A percentile compares a stretch with the other conserved stretches of the same genome.
Evolutionary conservation across 306 rosid species (phyloP).

Genomic region (Cucurbita ficifolia): DNA sequence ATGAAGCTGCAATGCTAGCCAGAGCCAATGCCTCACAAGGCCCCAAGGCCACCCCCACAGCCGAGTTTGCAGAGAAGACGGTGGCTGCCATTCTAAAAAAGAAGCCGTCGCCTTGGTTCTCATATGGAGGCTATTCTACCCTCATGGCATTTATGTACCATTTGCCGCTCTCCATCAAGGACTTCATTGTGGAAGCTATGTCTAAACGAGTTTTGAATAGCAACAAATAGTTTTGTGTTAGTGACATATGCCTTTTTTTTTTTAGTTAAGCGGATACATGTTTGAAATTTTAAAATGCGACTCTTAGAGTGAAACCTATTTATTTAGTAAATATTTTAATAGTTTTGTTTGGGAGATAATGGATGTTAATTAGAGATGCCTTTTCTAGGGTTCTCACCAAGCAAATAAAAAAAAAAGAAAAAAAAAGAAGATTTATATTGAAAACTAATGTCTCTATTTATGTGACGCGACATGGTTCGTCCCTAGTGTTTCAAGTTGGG

Average conservation of each 20-base stretch:
- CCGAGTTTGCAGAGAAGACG: conserved; percentile 56
- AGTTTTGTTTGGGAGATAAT: background rate
- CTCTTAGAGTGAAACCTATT: too few species aligned
- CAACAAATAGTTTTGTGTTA: background rate
- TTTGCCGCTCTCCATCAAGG: conserved; percentile 55
- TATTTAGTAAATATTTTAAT: background rate
- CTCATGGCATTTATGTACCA: conserved; percentile 47
- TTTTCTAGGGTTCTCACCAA: too few species aligned
- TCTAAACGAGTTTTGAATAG: conserved; percentile 14
- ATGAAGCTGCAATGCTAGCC: conserved; percentile 39
- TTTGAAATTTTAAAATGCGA: too few species aligned
- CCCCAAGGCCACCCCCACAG: conserved; percentile 44
- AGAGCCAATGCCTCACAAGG: conserved; percentile 49
- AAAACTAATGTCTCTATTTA: background rate
- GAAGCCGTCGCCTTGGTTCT: conserved; percentile 77
- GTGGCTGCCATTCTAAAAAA: conserved; percentile 49
- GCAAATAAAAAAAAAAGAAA: too few species aligned
- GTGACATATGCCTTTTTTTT: too few species aligned
- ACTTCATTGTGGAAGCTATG: conserved; percentile 25
- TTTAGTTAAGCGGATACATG: too few species aligned
- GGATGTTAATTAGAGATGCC: too few species aligned
- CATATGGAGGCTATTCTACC: conserved; percentile 38
- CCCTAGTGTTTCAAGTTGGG: background rate
- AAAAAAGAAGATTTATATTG: too few species aligned
- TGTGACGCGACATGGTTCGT: background rate